phyloP scores from a whole-genome alignment of 164 flowering plant genomes.

The Dillenia turbinata region DNA sequence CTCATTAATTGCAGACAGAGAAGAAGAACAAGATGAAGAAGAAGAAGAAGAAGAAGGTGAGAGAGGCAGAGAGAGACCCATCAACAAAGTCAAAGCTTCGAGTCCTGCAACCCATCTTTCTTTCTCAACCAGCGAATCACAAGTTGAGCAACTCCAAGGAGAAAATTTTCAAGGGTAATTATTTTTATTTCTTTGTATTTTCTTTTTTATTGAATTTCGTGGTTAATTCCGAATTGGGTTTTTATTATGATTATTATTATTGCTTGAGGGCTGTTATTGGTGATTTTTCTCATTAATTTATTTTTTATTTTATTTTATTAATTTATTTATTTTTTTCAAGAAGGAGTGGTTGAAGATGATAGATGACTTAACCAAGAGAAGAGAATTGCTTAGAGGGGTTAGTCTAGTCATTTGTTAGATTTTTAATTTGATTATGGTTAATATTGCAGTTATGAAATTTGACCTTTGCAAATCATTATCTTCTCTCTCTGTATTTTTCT shows the following conservation, averaged over 20 bases:
- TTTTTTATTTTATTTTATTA: no score
- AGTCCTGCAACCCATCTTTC: slow-evolving; percentile 53
- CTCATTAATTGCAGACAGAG: background rate
- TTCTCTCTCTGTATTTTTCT: slow-evolving; percentile 3
- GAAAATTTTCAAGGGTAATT: slow-evolving; percentile 22
- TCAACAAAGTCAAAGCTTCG: slow-evolving; percentile 12
- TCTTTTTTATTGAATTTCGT: slow-evolving; percentile 1
- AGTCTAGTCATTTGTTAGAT: slow-evolving; percentile 1
- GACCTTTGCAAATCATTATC: background rate
- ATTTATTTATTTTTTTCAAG: no score
- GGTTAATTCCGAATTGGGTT: slow-evolving; percentile 18
- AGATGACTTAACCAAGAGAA: slow-evolving; percentile 14
- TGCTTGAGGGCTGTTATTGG: background rate
- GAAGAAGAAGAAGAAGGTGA: background rate
- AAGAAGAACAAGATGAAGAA: no score
- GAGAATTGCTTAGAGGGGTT: slow-evolving; percentile 25
- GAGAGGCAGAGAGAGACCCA: slow-evolving; percentile 1
- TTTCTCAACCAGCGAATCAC: slow-evolving; percentile 40
- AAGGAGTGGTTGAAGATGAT: slow-evolving; percentile 19
- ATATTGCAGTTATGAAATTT: slow-evolving; percentile 4
- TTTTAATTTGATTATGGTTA: no score
- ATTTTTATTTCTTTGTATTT: background rate
- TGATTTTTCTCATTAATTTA: no score
- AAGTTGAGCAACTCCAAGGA: slow-evolving; percentile 14
- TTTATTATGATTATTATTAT: background rate